Conservation (phyloP, 1,139 yeast species). For the Yamadazyma membranifaciens region DNA sequence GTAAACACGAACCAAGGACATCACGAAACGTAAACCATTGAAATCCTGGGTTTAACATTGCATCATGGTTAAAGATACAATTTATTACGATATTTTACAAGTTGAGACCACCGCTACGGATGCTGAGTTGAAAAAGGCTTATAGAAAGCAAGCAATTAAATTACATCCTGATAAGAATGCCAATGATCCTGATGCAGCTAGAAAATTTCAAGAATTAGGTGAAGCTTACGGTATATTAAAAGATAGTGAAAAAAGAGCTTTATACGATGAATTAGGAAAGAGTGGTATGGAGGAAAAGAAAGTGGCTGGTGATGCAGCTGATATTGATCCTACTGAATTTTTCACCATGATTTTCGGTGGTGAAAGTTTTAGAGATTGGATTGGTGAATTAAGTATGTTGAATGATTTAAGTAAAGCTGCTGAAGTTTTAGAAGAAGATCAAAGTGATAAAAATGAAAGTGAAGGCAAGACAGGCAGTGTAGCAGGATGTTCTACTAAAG, state of each 20-base stretch:
- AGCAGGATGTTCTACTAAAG: not conserved
- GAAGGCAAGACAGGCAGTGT: not conserved
- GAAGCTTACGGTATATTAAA: constrained; percentile 47
- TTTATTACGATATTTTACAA: constrained; percentile 83
- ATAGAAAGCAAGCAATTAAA: constrained; percentile 86
- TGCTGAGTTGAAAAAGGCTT: constrained; percentile 87
- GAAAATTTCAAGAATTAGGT: constrained; percentile 85
- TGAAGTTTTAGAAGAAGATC: constrained; percentile 51
- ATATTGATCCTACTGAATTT: constrained; percentile 44
- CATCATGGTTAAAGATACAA: constrained; percentile 86
- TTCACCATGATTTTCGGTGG: constrained; percentile 92
- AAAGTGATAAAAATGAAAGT: constrained; percentile 9
- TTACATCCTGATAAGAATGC: constrained; percentile 95
- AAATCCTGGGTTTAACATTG: not conserved
- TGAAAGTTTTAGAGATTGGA: constrained; percentile 58
- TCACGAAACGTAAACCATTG: no score
- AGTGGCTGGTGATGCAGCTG: constrained; percentile 24
- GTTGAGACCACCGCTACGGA: constrained; percentile 78
- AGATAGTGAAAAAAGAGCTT: constrained; percentile 34
- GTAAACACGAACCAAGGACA: no score
- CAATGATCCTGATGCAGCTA: constrained; percentile 79
- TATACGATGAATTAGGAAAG: constrained; percentile 44
- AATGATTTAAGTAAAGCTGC: constrained; percentile 76
- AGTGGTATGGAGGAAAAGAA: constrained; percentile 35
- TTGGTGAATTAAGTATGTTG: constrained; percentile 87